Evolutionary conservation across 2,329 filamentous ascomycete genomes (phyloP).

Genomic region (Colletotrichum viniferum): DNA sequence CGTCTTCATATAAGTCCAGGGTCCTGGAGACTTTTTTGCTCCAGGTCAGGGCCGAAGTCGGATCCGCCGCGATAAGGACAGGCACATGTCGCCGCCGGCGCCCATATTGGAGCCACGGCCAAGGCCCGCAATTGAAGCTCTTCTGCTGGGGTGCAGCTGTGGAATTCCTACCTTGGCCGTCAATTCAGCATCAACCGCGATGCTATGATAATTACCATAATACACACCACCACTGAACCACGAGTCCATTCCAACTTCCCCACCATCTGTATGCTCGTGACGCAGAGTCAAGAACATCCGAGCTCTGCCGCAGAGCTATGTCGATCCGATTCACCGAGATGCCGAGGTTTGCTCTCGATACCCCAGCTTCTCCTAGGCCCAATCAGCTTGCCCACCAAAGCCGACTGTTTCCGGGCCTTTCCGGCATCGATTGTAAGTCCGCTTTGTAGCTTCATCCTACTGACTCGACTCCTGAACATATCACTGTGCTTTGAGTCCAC

Average conservation of each 20-base stretch:
- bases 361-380: neutral
- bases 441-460: neutral
- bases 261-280: neutral
- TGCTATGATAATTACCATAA: neutral
- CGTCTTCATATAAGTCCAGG: neutral
- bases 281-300: neutral
- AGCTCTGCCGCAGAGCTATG: neutral
- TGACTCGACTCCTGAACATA: neutral
- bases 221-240: neutral
- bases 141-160: neutral
- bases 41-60: slow-evolving; percentile 5
- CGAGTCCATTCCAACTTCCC: neutral
- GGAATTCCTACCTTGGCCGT: neutral
- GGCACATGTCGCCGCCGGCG: slow-evolving; percentile 11
- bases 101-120: neutral
- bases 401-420: slow-evolving; percentile 12
- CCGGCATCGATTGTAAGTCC: neutral
- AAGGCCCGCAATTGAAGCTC: slow-evolving; percentile 3
- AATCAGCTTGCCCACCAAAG: slow-evolving; percentile 2
- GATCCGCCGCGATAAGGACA: slow-evolving; percentile 9
- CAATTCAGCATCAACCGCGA: neutral
- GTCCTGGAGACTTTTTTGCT: neutral
- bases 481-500: neutral
- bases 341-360: slow-evolving; percentile 11
- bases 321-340: slow-evolving; percentile 13